Evolutionary conservation across 2,329 filamentous ascomycete species (phyloP), one percentile per base, ranked within the genome.

Genomic region (Colletotrichum sp.): DNA sequence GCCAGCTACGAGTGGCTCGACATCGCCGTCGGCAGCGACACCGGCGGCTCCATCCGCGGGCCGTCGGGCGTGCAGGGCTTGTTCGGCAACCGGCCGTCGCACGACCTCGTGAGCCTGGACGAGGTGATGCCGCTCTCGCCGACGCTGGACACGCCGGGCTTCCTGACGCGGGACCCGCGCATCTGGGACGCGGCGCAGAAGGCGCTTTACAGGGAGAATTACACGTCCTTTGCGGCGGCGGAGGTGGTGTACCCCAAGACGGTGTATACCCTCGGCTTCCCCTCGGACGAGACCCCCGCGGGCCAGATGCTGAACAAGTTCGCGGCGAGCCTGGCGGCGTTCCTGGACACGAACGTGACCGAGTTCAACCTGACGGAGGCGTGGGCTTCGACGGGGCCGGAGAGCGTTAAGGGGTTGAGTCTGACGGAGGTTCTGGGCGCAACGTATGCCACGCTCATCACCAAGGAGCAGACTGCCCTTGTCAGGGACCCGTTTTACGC

Each of bases 1-100:
- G 85, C 83, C 6, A 81, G 84, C 3, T 89, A 89, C 59, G 82
- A 83, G 16, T 89, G 87, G 87, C 80, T 89, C 0, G 87, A 89
- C 71, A 79, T 87, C 39, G 85, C 83, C 6, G 80, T 88, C 21
- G 87, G 87, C 2, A 85, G 82, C 28, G 87, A 88, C 72, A 90
- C 87, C 3, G 88, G 86, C 5, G 86, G 86, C 7, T 86, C 84
- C 6, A 88, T 89, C 70, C 84, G 88, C n/a, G 84, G 86, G 1
- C 88, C 88, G 0, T 85, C 87, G 3, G 82, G 81, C 0, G 81
- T 83, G 1, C 83, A 86, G 26, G 88, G 88, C 1, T 75, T 87
- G 0, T 89, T 87, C 44, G 89, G 87, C 0, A 87, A 88, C 75
- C 82, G 88, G 0, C 88, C 88, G 1, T 85, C 84, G 62, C 85